Conservation (phyloP, 164 flowering plant species). For the Cinnamomum micranthum region DNA sequence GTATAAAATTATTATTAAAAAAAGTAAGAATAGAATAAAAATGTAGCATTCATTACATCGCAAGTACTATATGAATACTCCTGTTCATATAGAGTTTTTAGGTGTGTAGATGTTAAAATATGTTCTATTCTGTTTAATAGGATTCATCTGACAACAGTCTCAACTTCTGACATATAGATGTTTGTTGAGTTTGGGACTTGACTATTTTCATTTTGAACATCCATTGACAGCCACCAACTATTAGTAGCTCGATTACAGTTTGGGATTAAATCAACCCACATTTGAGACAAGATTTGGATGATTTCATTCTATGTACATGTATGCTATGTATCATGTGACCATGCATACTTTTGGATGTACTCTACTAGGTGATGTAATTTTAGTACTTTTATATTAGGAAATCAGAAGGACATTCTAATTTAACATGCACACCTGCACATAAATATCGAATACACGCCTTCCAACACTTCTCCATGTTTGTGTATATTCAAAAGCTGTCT, state of each 20-base stretch:
- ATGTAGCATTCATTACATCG: too few relatives aligned
- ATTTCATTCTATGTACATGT: too few relatives aligned
- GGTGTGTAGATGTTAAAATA: too few relatives aligned
- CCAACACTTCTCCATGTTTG: constrained; percentile 62
- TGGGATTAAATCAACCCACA: not conserved
- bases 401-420: not conserved
- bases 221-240: not conserved
- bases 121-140: too few relatives aligned
- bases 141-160: too few relatives aligned
- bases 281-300: not conserved
- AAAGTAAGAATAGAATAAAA: too few relatives aligned
- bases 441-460: constrained; percentile 74
- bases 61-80: too few relatives aligned
- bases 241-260: not conserved
- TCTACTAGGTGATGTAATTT: not conserved
- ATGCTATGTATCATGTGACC: not conserved
- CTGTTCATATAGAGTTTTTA: too few relatives aligned
- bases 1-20: too few relatives aligned
- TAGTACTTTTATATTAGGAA: too few relatives aligned
- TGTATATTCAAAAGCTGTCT: constrained; percentile 27
- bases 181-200: not conserved
- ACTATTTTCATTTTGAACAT: not conserved
- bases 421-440: constrained; percentile 58
- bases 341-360: not conserved
- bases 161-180: not conserved